These are phyloP conservation scores for Botryotinia globosa DNA, from an alignment of 2,329 filamentous ascomycete species.

Conservation along the genomic window DNA sequence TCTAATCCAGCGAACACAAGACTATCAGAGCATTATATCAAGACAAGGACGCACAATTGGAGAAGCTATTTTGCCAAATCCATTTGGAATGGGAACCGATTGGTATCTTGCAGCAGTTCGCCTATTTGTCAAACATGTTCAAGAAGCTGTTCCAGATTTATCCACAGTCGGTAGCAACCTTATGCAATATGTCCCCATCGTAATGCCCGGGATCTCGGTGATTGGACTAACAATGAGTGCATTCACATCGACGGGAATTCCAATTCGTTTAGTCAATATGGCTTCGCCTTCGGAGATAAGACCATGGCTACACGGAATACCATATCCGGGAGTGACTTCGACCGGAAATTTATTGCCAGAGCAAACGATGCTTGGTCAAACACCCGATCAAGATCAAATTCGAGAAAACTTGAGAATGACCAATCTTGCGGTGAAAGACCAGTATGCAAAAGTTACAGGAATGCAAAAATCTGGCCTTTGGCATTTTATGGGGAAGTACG, in stretches of 20 bases:
- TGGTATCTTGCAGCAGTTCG: neutral
- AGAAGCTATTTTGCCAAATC: neutral
- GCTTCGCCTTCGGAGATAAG: neutral
- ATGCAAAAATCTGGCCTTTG: neutral
- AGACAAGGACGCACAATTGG: neutral
- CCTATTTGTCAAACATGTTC: neutral
- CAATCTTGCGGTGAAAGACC: neutral
- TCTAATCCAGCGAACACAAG: neutral
- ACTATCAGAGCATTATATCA: neutral
- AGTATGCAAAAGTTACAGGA: neutral
- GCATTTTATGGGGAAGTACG: neutral
- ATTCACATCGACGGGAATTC: neutral
- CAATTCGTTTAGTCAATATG: neutral
- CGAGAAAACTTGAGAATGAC: neutral
- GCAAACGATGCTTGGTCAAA: neutral
- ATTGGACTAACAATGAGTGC: neutral
- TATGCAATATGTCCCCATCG: neutral
- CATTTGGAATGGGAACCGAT: constrained; percentile 3
- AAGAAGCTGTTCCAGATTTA: neutral
- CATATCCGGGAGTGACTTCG: neutral
- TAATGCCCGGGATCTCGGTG: neutral
- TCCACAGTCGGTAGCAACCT: neutral
- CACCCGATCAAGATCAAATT: neutral
- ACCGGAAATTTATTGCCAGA: neutral
- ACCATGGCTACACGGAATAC: neutral